Conservation (phyloP, 805 yeast species). For the Yarrowia sp. region DNA sequence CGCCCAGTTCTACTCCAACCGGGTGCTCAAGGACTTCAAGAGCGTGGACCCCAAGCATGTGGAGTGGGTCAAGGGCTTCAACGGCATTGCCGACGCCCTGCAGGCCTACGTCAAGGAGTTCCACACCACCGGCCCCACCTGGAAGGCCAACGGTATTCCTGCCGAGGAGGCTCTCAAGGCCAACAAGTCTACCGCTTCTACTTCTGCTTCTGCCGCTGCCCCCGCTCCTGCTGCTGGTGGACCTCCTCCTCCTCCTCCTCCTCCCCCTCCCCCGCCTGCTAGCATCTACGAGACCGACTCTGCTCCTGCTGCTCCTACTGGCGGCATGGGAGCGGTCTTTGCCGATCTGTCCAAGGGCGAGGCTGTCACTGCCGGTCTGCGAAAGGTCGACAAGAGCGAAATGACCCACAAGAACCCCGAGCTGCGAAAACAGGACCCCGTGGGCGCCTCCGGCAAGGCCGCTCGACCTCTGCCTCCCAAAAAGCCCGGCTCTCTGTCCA, state of each 20-base stretch:
- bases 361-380: conserved; percentile 79
- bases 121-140: conserved; percentile 84
- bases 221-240: conserved; percentile 55
- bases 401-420: conserved; percentile 94
- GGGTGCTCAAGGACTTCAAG: conserved; percentile 83
- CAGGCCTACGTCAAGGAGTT: conserved; percentile 74
- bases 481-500: conserved; percentile 71
- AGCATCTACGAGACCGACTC: conserved; percentile 57
- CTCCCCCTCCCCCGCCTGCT: conserved; percentile 88
- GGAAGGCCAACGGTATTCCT: conserved; percentile 69
- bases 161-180: conserved; percentile 58
- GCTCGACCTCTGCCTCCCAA: conserved; percentile 78
- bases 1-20: conserved; percentile 92
- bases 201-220: conserved; percentile 51
- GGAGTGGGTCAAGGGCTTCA: conserved; percentile 80
- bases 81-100: conserved; percentile 70
- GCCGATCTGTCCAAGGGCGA: conserved; percentile 90
- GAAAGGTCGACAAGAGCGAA: conserved; percentile 90
- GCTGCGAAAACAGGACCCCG: conserved; percentile 64
- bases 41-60: conserved; percentile 71
- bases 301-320: conserved; percentile 46
- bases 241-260: conserved; percentile 75
- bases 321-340: conserved; percentile 87
- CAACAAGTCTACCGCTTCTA: conserved; percentile 43
- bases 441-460: conserved; percentile 53